Conservation (phyloP, 129 eudicot species). For the Lactuca saligna region DNA sequence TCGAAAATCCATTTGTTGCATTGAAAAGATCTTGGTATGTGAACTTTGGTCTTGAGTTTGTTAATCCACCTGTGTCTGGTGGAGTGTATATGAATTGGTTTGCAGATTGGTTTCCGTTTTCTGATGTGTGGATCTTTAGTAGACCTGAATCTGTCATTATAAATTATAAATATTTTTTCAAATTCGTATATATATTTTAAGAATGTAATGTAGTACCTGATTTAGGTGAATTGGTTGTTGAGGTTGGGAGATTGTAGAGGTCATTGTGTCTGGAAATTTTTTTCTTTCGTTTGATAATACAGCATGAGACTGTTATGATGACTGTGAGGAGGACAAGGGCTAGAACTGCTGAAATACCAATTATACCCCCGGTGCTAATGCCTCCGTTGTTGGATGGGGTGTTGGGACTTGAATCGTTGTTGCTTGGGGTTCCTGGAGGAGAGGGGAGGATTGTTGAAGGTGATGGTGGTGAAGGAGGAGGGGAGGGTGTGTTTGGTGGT, state of each 20-base stretch:
- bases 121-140: constrained; percentile 38
- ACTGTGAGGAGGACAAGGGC: constrained; percentile 44
- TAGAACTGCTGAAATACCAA: constrained; percentile 44
- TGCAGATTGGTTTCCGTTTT: constrained; percentile 30
- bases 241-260: constrained; percentile 39
- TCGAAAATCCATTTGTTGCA: constrained; percentile 76
- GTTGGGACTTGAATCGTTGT: constrained; percentile 34
- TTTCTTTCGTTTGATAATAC: constrained; percentile 45
- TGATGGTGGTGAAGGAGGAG: constrained; percentile 40
- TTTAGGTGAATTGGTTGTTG: constrained; percentile 45
- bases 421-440: constrained; percentile 35
- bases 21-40: constrained; percentile 52
- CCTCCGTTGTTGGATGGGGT: constrained; percentile 44
- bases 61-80: constrained; percentile 45
- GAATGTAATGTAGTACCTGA: constrained; percentile 43
- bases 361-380: constrained; percentile 43
- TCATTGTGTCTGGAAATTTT: constrained; percentile 29
- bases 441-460: constrained; percentile 35
- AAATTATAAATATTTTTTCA: background rate
- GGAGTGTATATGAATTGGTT: constrained; percentile 36
- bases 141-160: constrained; percentile 53
- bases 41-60: constrained; percentile 57
- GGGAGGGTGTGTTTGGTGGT: constrained; percentile 10
- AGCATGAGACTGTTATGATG: constrained; percentile 37
- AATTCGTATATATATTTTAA: background rate